phyloP scores from a whole-genome alignment of 352 stramenopile species.

The Phytophthora sansomeana region DNA sequence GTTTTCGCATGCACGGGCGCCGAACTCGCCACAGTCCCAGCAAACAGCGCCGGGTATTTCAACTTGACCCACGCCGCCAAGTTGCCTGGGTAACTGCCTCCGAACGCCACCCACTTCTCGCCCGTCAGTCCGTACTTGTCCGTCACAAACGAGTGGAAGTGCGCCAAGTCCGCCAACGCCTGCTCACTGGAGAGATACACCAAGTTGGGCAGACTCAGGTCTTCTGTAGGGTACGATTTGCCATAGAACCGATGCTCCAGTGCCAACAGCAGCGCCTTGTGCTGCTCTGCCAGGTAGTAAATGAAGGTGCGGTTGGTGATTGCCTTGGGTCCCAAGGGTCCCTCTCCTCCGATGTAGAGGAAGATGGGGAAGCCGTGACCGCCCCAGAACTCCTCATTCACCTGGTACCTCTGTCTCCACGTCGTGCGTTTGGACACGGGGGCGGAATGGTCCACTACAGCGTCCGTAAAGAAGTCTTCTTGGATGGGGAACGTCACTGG shows the following conservation, averaged over 20 bases:
- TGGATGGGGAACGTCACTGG: conserved; percentile 41
- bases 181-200: conserved; percentile 90
- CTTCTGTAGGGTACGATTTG: conserved; percentile 87
- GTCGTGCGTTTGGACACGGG: conserved; percentile 63
- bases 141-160: conserved; percentile 86
- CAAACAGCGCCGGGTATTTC: conserved; percentile 94
- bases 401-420: conserved; percentile 91
- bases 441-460: conserved; percentile 78
- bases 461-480: conserved; percentile 67
- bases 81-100: conserved; percentile 96
- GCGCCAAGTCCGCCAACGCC: conserved; percentile 92
- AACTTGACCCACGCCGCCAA: conserved; percentile 93
- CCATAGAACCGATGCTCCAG: conserved; percentile 98
- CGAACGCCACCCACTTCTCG: conserved; percentile 93
- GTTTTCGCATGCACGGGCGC: conserved; percentile 88
- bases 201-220: conserved; percentile 86
- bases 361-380: conserved; percentile 84
- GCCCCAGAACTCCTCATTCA: conserved; percentile 91
- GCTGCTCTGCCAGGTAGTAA: conserved; percentile 77
- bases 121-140: conserved; percentile 68
- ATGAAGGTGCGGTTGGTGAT: conserved; percentile 84
- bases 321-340: conserved; percentile 59
- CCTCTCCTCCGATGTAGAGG: conserved; percentile 89
- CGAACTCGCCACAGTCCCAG: conserved; percentile 92
- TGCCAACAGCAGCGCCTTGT: conserved; percentile 84